phyloP scores from a whole-genome alignment of 2,329 filamentous ascomycete genomes.

The Ceratocystis diversiconidia region DNA sequence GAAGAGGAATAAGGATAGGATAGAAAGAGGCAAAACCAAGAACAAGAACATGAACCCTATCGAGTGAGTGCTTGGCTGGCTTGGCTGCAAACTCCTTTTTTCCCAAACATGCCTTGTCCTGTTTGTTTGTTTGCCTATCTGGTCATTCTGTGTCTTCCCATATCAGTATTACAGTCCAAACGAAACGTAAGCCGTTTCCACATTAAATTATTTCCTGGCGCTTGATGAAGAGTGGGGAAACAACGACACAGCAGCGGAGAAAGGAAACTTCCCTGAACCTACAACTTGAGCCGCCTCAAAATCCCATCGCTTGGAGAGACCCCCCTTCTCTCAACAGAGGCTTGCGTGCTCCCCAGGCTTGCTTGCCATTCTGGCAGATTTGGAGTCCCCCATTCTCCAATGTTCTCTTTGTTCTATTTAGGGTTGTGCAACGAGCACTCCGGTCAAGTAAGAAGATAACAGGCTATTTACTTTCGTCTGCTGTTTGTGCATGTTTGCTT shows the following conservation, averaged over 20 bases:
- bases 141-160: not conserved
- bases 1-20: not conserved
- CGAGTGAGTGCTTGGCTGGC: not conserved
- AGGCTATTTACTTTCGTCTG: not conserved
- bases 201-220: not conserved
- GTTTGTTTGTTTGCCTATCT: not conserved
- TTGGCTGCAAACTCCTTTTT: not conserved
- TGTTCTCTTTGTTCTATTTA: not conserved
- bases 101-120: not conserved
- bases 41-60: not conserved
- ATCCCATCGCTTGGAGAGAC: not conserved
- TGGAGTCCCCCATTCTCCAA: conserved; percentile 4
- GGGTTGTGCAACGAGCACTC: not conserved
- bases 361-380: conserved; percentile 8
- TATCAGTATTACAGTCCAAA: not conserved
- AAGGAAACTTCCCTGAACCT: not conserved
- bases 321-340: not conserved
- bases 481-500: not conserved
- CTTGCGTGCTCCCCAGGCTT: not conserved
- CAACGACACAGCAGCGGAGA: not conserved
- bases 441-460: not conserved
- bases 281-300: not conserved
- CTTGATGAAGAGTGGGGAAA: not conserved
- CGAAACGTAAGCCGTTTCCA: not conserved
- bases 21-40: not conserved